Evolutionary conservation across 2,329 filamentous ascomycete genomes (phyloP), one percentile per base, ranked within the genome.

Genomic region (Emmonsiellopsis sp.): DNA sequence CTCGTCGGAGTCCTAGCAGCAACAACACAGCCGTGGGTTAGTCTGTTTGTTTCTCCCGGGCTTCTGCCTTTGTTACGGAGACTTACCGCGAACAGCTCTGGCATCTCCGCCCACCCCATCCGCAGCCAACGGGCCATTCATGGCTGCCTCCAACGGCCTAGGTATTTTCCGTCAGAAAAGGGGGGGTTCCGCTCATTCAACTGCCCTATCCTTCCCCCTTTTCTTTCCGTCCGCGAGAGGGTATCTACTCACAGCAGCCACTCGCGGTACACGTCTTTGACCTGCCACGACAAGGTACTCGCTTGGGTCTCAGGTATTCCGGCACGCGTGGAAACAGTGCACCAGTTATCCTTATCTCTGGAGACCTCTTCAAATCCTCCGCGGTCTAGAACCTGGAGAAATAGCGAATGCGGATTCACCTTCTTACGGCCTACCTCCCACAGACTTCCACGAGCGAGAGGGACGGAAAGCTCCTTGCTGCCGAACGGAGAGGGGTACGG

Each of bases 261-360:
- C 52, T 54, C 43, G 7, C 10, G n/a, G 53, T 58, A 58, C 13
- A 56, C 48, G 10, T 17, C 5, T 33, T 50, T 54, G 7, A 56
- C 17, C 32, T 58, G 47, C 46, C 51, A 55, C 9, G 56, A 56
- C 8, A 56, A 46, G 21, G 54, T 53, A n/a, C 51, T 55, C n/a
- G 46, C 42, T 40, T 49, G 48, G 6, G 48, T 44, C 6, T 14
- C 13, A n/a, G 32, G 5, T 5, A 59, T 37, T n/a, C 54, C 49
- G 6, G 49, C 13, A 6, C 34, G 31, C 13, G 43, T 17, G 2
- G 48, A 54, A 6, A 50, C 32, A n/a, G 10, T 46, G 48, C 51
- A 55, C 57, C 57, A 58, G 37, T 53, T 56, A 34, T 40, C 47
- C 53, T 58, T 57, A 39, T 54, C 46, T 34, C 2, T 8, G 27